Conservation (phyloP, 176 grass and related monocot species). For the Raddia guianensis region DNA sequence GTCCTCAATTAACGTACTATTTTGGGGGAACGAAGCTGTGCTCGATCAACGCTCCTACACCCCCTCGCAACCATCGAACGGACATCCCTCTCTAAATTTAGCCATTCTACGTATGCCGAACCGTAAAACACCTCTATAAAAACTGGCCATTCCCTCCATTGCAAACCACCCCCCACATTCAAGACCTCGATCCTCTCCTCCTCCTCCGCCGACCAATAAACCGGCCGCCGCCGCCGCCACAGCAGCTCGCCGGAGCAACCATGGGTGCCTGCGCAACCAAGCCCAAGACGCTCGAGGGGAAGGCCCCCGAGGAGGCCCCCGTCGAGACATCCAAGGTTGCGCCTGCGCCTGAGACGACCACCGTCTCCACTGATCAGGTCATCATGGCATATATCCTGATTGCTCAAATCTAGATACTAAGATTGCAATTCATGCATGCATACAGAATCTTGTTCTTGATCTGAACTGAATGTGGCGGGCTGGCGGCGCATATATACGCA, state of each 20-base stretch:
- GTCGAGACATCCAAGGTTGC: conserved; percentile 49
- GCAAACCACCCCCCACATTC: conserved; percentile 47
- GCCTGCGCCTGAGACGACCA: conserved; percentile 16
- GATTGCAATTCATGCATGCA: neutral
- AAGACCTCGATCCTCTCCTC: conserved; percentile 5
- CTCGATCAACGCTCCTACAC: neutral
- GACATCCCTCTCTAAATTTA: conserved; percentile 19
- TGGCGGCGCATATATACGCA: neutral
- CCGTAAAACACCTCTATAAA: conserved; percentile 1
- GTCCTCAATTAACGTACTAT: neutral
- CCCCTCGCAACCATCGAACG: neutral
- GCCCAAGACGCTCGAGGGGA: conserved; percentile 52
- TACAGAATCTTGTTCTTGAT: neutral
- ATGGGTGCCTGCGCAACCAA: conserved; percentile 71
- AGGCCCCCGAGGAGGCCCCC: conserved; percentile 28
- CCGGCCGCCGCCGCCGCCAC: neutral
- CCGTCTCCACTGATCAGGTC: neutral
- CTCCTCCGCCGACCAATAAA: conserved; percentile 19
- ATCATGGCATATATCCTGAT: neutral
- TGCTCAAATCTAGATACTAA: neutral
- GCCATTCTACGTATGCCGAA: neutral
- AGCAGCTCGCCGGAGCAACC: conserved; percentile 11
- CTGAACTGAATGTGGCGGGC: neutral
- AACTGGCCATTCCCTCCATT: accelerated
- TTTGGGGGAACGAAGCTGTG: neutral